Evolutionary conservation across 2,329 filamentous ascomycete species (phyloP), one percentile per base, ranked within the genome.

Genomic region (Rhynchosporium graminicola): DNA sequence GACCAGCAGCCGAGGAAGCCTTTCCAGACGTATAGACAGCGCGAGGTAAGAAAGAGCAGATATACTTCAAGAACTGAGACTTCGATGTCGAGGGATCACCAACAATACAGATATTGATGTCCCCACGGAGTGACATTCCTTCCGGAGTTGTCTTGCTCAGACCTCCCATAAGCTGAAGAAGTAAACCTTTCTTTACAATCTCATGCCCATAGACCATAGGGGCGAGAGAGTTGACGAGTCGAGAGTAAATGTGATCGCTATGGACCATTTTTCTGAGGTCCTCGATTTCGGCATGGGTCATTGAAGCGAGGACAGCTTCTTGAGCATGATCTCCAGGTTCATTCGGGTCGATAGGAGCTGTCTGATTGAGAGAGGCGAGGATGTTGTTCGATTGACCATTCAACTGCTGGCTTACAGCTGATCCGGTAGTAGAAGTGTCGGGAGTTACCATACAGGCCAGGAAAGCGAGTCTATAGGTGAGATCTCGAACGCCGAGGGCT

Each of bases 71-170:
- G 76, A 99, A 99, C 72, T 99, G 95, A 38, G 93, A 97, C 76
- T 99, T 99, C 68, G 92, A 96, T 1, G 95, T 99, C 10, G 91
- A 96, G 0, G 95, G 95, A 74, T 99, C 95, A 64, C 95, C 95
- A 63, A 99, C 95, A 69, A 99, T 91, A 77, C 95, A 99, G 66
- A 99, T 96, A 78, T 99, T 99, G 80, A 99, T 93, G 74, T 99
- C 95, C 69, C 95, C 95, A 83, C 95, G 88, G 48, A 99, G 83
- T 67, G 93, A 87, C 92, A 99, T 97, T 65, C 92, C 94, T 77
- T 99, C 95, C 0, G 92, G 84, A 0, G 95, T 99, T 28, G 85
- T 85, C 76, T 99, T 99, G 77, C 87, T 87, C 2, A 99, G 91
- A 80, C 95, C 95, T n/a, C 92, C 91, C 84, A 99, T 92, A 52